phyloP scores from a whole-genome alignment of 768 basidiomycete species.

The Phlegmacium glaucopus region DNA sequence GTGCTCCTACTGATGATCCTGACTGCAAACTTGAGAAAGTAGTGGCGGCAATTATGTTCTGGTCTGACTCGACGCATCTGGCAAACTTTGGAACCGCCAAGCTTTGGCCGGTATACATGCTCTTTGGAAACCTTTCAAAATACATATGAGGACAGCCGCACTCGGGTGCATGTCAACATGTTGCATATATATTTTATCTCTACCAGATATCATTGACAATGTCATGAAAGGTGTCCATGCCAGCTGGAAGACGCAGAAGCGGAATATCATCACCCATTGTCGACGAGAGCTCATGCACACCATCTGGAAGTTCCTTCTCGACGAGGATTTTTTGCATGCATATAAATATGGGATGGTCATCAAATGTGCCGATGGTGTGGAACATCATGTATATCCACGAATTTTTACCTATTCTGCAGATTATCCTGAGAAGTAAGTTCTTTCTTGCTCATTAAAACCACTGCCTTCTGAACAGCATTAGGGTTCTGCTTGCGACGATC shows the following conservation, averaged over 20 bases:
- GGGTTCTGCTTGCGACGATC: too few species aligned
- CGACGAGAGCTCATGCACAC: conserved; percentile 31
- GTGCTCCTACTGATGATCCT: conserved; percentile 13
- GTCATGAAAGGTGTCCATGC: conserved; percentile 13
- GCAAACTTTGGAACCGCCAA: conserved; percentile 32
- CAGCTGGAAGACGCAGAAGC: conserved; percentile 5
- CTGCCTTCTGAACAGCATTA: too few species aligned
- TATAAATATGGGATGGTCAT: conserved; percentile 27
- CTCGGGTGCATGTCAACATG: conserved; percentile 23
- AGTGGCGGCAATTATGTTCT: conserved; percentile 26
- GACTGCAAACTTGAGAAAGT: conserved; percentile 14
- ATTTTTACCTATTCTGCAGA: conserved; percentile 30
- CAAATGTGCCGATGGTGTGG: conserved; percentile 22
- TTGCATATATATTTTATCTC: conserved; percentile 39
- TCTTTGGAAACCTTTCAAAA: conserved; percentile 39
- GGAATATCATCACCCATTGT: conserved; percentile 18
- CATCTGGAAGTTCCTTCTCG: conserved; percentile 21
- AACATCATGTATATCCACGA: conserved; percentile 20
- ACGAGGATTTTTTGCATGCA: conserved; percentile 21
- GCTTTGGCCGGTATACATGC: conserved; percentile 41
- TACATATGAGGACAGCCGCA: conserved; percentile 28
- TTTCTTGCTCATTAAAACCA: too few species aligned
- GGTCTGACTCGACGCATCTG: conserved; percentile 33
- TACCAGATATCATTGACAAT: conserved; percentile 17
- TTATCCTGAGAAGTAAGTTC: conserved; percentile 7